Conservation (phyloP, 169 alveolate species). For the Hepatocystis sp. region DNA sequence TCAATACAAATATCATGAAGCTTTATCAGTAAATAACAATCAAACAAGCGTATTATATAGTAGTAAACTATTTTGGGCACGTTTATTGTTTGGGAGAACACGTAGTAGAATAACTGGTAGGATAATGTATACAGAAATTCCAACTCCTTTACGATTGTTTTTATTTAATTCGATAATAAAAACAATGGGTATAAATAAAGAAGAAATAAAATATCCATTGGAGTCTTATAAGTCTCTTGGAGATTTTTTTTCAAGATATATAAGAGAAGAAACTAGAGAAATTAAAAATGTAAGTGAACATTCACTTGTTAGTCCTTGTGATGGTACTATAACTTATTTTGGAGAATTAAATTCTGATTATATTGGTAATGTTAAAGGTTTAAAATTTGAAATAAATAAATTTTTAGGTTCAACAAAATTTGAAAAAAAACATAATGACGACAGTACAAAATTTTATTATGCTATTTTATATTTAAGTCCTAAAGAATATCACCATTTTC, state of each 20-base stretch:
- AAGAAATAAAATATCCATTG: constrained; percentile 66
- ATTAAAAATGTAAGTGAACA: constrained; percentile 46
- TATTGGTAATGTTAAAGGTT: constrained; percentile 30
- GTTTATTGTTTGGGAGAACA: constrained; percentile 55
- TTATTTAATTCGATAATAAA: constrained; percentile 37
- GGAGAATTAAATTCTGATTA: constrained; percentile 53
- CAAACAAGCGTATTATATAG: constrained; percentile 12
- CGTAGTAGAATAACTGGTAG: constrained; percentile 54
- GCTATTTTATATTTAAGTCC: constrained; percentile 68
- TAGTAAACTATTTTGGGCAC: constrained; percentile 25
- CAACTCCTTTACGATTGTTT: constrained; percentile 16
- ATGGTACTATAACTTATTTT: constrained; percentile 38
- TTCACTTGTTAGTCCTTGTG: constrained; percentile 57
- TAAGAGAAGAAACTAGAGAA: constrained; percentile 66
- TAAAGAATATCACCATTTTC: constrained; percentile 58
- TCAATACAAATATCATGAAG: constrained; percentile 69
- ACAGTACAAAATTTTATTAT: constrained; percentile 45
- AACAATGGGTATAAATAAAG: constrained; percentile 31
- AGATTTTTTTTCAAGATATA: constrained; percentile 52
- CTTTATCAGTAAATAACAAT: constrained; percentile 14
- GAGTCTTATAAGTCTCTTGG: constrained; percentile 58
- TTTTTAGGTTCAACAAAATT: constrained; percentile 64
- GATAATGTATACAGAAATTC: constrained; percentile 24
- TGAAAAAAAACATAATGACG: constrained; percentile 40
- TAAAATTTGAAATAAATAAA: constrained; percentile 26